A percentile compares a stretch with the other conserved stretches of the same genome.
These are phyloP conservation scores for Fusarium equiseti DNA, from an alignment of 2,329 filamentous ascomycete species.

Conservation along the genomic window DNA sequence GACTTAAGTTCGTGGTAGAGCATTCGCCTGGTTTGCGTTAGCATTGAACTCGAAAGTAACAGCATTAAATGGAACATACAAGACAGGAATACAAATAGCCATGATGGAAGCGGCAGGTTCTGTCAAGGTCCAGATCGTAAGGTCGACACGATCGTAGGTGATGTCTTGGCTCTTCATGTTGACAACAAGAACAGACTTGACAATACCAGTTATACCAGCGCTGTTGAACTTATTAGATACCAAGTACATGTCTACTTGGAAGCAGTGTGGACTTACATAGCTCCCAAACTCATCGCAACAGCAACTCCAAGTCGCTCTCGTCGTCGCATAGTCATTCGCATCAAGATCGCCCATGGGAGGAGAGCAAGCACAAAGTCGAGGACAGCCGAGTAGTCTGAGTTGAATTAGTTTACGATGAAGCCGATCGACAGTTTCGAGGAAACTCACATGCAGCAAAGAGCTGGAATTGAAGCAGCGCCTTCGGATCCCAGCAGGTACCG, in stretches of 20 bases:
- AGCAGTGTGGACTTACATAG: slow-evolving; percentile 43
- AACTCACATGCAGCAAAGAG: slow-evolving; percentile 51
- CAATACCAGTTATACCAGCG: slow-evolving; percentile 51
- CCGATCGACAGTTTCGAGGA: rapidly evolving
- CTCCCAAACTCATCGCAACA: slow-evolving; percentile 53
- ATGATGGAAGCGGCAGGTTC: slow-evolving; percentile 54
- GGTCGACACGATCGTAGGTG: slow-evolving; percentile 52
- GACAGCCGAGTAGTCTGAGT: slow-evolving; percentile 51
- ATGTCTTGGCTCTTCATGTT: slow-evolving; percentile 51
- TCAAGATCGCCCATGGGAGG: slow-evolving; percentile 52
- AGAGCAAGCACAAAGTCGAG: slow-evolving; percentile 52
- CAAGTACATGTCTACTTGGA: too few relatives aligned
- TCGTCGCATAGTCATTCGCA: slow-evolving; percentile 49
- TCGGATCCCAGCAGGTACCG: slow-evolving; percentile 50
- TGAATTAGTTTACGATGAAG: not conserved
- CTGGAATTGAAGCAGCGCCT: slow-evolving; percentile 46
- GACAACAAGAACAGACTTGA: slow-evolving; percentile 51
- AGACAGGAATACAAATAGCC: slow-evolving; percentile 52
- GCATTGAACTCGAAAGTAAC: not conserved
- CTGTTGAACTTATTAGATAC: slow-evolving; percentile 35
- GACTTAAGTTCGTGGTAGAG: slow-evolving; percentile 51
- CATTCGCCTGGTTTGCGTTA: slow-evolving; percentile 48
- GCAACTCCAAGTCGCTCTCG: slow-evolving; percentile 53
- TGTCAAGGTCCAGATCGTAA: slow-evolving; percentile 53
- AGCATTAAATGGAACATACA: slow-evolving; percentile 40